Percentiles rank a stretch among this genome's conserved stretches.
phyloP scores from a whole-genome alignment of 805 yeast species.

The Candida qinlingensis region DNA sequence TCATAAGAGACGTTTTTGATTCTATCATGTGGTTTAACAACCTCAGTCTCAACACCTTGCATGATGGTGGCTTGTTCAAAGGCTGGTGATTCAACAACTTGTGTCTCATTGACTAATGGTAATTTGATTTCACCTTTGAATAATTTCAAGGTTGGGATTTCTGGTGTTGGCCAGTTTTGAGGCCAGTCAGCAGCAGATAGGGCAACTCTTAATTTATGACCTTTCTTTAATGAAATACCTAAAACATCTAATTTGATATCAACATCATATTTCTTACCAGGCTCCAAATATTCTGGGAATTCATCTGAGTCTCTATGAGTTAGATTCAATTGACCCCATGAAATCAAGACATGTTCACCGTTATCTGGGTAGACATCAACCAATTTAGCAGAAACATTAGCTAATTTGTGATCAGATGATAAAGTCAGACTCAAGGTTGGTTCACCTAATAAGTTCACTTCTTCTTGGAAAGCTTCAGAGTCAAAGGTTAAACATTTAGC shows the following conservation, averaged over 20 bases:
- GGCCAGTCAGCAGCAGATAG: slow-evolving; percentile 45
- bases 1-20: slow-evolving; percentile 16
- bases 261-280: slow-evolving; percentile 30
- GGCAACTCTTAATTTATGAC: slow-evolving; percentile 36
- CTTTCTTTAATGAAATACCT: slow-evolving; percentile 31
- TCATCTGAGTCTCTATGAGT: slow-evolving; percentile 38
- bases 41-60: slow-evolving; percentile 24
- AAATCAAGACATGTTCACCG: slow-evolving; percentile 29
- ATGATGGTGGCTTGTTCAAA: slow-evolving; percentile 29
- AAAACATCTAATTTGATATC: slow-evolving; percentile 34
- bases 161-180: slow-evolving; percentile 41
- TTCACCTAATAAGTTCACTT: slow-evolving; percentile 31
- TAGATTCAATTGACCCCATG: slow-evolving; percentile 42
- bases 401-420: slow-evolving; percentile 33
- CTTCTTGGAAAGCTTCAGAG: slow-evolving; percentile 22
- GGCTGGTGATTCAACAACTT: slow-evolving; percentile 17
- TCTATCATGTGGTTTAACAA: slow-evolving; percentile 21
- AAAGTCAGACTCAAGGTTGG: slow-evolving; percentile 30
- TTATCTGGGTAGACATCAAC: slow-evolving; percentile 35
- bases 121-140: slow-evolving; percentile 27
- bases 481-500: slow-evolving; percentile 35
- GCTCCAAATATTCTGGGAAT: slow-evolving; percentile 31
- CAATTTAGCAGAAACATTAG: slow-evolving; percentile 35
- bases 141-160: slow-evolving; percentile 33
- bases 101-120: slow-evolving; percentile 24